Evolutionary conservation across 495 filamentous ascomycete genomes (phyloP), one percentile per base, ranked within the genome.

Genomic region (Saxophila tyrrhenica): DNA sequence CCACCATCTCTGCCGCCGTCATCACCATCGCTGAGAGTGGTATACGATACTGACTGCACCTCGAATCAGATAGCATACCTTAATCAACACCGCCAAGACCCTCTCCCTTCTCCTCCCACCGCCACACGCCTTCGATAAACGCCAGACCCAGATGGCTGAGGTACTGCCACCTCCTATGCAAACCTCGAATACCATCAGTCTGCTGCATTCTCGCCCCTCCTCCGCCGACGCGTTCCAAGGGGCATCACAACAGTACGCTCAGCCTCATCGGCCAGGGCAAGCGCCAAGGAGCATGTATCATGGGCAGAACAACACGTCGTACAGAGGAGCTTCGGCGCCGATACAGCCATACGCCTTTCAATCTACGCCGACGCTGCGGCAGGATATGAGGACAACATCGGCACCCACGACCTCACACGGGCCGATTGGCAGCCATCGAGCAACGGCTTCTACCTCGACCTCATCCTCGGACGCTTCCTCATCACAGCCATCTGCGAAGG

Each of bases 341-440:
- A 76, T 86, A 45, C 85, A 89, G 62, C 86, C 87, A 11, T 95
- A 96, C 71, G 85, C 87, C 29, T 94, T 92, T 69, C 86, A 81
- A 29, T 78, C 75, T 63, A 86, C 88, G 50, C 85, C 89, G 21
- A 78, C 86, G 66, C 74, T 83, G 50, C 79, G 82, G 21, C 74
- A 78, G 42, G 84, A 89, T 39, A 80, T 78, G 64, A 79, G 83
- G 59, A 77, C 84, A 7, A 78, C 76, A 21, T 83, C 86, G 32
- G 76, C 83, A 39, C 79, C 83, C 38, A 74, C 75, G 10, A 72
- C 74, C 57, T 64, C 75, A 65, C 72, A 25, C 32, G 56, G 11
- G 23, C 56, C 9, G 51, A 49, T 39, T 57, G 62, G 24, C 65
- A 55, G 9, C 29, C 38, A 50, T 13, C 51, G 59, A 35, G 61